phyloP scores from a whole-genome alignment of 2,329 filamentous ascomycete species.

The Zopfia rhizophila region DNA sequence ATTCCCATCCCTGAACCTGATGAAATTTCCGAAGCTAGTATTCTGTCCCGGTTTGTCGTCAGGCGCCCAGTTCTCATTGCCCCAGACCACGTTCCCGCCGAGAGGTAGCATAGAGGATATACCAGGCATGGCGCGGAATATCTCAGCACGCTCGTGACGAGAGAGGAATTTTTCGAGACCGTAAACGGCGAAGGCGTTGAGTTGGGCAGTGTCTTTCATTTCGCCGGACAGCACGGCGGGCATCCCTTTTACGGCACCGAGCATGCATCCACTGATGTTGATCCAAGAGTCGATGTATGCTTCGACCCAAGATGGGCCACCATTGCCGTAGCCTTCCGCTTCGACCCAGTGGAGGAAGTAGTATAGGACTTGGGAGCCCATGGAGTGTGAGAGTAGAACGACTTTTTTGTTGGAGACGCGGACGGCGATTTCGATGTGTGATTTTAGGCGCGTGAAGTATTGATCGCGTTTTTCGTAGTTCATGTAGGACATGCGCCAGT shows the following conservation, averaged over 20 bases:
- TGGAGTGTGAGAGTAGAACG: conserved; percentile 90
- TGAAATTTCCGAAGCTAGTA: conserved; percentile 79
- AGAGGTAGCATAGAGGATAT: conserved; percentile 97
- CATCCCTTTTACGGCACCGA: conserved; percentile 90
- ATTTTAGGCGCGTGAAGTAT: conserved; percentile 92
- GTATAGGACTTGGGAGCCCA: conserved; percentile 95
- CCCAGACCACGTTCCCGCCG: conserved; percentile 95
- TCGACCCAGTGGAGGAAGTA: conserved; percentile 88
- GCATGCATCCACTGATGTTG: conserved; percentile 98
- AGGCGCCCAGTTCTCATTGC: conserved; percentile 85
- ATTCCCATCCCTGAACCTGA: conserved; percentile 80
- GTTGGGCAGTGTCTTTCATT: conserved; percentile 97
- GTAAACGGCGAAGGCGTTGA: conserved; percentile 96
- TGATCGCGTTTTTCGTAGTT: conserved; percentile 92
- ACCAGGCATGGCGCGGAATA: conserved; percentile 97
- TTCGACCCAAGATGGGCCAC: conserved; percentile 90
- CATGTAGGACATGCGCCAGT: conserved; percentile 91
- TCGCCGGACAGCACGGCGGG: conserved; percentile 93
- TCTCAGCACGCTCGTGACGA: conserved; percentile 87
- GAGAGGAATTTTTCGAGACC: conserved; percentile 95
- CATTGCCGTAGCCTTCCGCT: conserved; percentile 77
- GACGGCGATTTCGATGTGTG: conserved; percentile 86
- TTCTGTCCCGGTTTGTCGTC: conserved; percentile 82
- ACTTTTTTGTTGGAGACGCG: conserved; percentile 80
- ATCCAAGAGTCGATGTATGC: conserved; percentile 93